Base-by-base conservation (phyloP, 2,329 filamentous ascomycete species). In the Penicillium sp. region DNA sequence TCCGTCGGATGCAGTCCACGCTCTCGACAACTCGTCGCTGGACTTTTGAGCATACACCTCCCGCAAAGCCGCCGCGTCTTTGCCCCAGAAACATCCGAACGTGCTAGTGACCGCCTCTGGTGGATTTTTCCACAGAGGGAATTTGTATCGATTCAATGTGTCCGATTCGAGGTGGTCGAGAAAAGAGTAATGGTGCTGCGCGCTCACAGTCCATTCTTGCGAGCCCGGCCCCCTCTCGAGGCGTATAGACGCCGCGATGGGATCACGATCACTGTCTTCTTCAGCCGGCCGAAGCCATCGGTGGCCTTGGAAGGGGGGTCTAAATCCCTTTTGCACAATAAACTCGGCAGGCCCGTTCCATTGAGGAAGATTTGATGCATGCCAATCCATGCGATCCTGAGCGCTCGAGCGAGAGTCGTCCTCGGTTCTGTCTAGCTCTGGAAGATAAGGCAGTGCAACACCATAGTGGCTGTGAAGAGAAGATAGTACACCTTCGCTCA, bases 401-500 rank as follows among this genome's bases (percentile, higher is more conserved):
- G 53, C 49, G 25, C 51, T 54, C 24, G 53, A 50, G 18, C 49
- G 49, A 9, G 52, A 48, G 1, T 56, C 46, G 33, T 59, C 57
- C n/a, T 52, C 48, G 37, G 48, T 45, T 5, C 50, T 49, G 25
- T 52, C 40, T 24, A 66, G 32, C 42, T 80, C 78, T 3, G 78
- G 77, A 18, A 79, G 69, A 58, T 80, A 81, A 3, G 78, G 74
- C 43, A 75, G 68, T 18, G 79, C 70, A 13, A 74, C 73, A 4
- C 75, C 76, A 7, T 76, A 67, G 48, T 78, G 78, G 57, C 73
- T 75, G 54, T 82, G 79, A 13, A 81, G 67, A 66, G 76, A 74
- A 42, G 73, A 72, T 29, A 80, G 73, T 9, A 77, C 69, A 11
- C 77, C 78, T 42, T 78, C 76, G 51, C 82, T 82, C 53, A 81